Evolutionary conservation across 345 rosid genomes (phyloP).

Genomic region (Citrus reticulata): DNA sequence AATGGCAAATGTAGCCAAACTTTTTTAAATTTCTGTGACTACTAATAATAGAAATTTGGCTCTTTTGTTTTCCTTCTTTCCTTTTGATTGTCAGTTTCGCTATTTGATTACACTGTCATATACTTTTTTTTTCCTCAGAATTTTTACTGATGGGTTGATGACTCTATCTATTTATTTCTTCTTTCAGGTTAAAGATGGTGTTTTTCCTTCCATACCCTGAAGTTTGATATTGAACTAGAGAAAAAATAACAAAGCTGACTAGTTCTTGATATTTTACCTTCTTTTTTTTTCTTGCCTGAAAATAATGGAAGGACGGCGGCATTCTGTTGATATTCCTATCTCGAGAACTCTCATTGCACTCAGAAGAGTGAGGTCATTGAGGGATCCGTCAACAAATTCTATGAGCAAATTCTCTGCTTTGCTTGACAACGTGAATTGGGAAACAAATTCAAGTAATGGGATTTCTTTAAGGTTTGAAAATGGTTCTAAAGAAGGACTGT

Average conservation of each 20-base stretch:
- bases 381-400: constrained; percentile 93
- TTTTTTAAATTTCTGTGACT: not conserved
- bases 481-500: constrained; percentile 21
- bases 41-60: not conserved
- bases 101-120: not conserved
- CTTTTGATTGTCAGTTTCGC: not conserved
- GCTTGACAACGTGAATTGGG: constrained; percentile 84
- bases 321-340: constrained; percentile 89
- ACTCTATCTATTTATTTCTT: constrained; percentile 6
- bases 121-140: not conserved
- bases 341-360: constrained; percentile 86
- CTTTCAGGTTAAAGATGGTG: constrained; percentile 29
- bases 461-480: constrained; percentile 53
- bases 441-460: constrained; percentile 66
- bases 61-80: not conserved
- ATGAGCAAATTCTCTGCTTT: constrained; percentile 90
- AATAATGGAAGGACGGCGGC: constrained; percentile 72
- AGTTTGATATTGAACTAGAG: constrained; percentile 13
- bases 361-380: constrained; percentile 83
- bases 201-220: constrained; percentile 12
- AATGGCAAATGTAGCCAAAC: not conserved
- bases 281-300: not conserved
- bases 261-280: not conserved
- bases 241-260: not conserved
- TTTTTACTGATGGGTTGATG: not conserved